Conservation (phyloP, 257 asterid species). For the Rauvolfia tetraphylla region DNA sequence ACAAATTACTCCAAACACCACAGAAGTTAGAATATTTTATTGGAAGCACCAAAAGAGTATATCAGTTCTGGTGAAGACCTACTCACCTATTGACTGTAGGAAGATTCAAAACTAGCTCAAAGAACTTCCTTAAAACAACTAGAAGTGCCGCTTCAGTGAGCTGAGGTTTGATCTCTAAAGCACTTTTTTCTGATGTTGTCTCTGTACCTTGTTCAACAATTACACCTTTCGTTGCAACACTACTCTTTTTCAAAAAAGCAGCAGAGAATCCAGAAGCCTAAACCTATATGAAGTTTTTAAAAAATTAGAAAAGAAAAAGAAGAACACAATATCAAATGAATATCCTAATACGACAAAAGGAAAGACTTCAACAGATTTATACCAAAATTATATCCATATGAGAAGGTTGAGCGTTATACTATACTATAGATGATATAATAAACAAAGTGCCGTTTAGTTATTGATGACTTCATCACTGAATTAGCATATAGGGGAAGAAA, state of each 20-base stretch:
- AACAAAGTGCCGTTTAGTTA: background rate
- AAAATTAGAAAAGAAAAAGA: background rate
- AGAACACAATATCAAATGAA: background rate
- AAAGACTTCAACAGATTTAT: background rate
- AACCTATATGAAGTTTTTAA: conserved; percentile 42
- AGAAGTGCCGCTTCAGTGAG: conserved; percentile 66
- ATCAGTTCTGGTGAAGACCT: background rate
- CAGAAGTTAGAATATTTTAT: background rate
- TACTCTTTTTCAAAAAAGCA: conserved; percentile 79
- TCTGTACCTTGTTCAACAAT: conserved; percentile 26
- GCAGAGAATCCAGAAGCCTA: conserved; percentile 96
- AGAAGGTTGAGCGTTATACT: background rate
- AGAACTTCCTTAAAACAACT: conserved; percentile 60
- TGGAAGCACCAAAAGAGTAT: background rate
- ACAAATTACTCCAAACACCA: background rate
- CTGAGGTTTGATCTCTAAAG: conserved; percentile 63
- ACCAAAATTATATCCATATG: background rate
- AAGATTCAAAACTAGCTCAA: conserved; percentile 66
- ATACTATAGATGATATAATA: background rate
- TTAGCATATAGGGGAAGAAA: background rate
- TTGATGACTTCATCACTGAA: background rate
- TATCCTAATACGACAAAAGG: background rate
- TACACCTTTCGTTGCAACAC: conserved; percentile 67
- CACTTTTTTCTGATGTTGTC: conserved; percentile 41
- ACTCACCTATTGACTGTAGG: conserved; percentile 74